Conservation (phyloP, 139 green algal genomes). For the Diplosphaera chodatii region DNA sequence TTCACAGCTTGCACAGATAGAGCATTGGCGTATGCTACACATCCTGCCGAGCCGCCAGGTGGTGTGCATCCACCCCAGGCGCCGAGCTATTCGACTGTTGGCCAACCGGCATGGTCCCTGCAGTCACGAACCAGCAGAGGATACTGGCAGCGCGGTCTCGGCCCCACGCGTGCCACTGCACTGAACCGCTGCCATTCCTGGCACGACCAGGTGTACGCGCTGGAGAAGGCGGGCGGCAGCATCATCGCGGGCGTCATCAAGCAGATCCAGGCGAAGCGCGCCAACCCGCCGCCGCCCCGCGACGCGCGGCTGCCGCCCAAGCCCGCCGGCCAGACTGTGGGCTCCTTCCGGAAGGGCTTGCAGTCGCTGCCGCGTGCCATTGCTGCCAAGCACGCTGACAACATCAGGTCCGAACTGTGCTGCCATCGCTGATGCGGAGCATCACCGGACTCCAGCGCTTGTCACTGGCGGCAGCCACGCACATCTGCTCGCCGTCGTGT, state of each 20-base stretch:
- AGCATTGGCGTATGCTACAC: too few species aligned
- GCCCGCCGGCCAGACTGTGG: constrained; percentile 90
- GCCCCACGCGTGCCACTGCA: too few species aligned
- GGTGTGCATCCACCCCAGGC: too few species aligned
- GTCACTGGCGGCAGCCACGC: too few species aligned
- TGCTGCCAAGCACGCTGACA: constrained; percentile 48
- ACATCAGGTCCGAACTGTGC: constrained; percentile 29
- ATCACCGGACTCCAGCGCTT: too few species aligned
- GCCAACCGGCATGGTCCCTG: too few species aligned
- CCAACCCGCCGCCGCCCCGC: constrained; percentile 72
- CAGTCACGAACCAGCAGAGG: too few species aligned
- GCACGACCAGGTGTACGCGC: constrained; percentile 59
- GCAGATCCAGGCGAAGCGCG: constrained; percentile 50
- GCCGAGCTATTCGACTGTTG: too few species aligned
- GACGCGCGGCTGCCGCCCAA: constrained; percentile 86
- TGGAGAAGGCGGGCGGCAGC: constrained; percentile 87
- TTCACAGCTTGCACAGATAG: too few species aligned
- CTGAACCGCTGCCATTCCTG: too few species aligned
- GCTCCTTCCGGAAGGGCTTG: constrained; percentile 87
- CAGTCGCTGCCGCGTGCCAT: constrained; percentile 88
- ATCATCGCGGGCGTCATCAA: constrained; percentile 88
- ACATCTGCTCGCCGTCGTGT: too few species aligned
- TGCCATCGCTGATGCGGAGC: neutral
- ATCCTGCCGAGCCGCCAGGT: neutral
- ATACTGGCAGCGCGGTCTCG: too few species aligned